Evolutionary conservation across 495 filamentous ascomycete species (phyloP), one percentile per base, ranked within the genome.

Genomic region (Aspergillus avenaceus): DNA sequence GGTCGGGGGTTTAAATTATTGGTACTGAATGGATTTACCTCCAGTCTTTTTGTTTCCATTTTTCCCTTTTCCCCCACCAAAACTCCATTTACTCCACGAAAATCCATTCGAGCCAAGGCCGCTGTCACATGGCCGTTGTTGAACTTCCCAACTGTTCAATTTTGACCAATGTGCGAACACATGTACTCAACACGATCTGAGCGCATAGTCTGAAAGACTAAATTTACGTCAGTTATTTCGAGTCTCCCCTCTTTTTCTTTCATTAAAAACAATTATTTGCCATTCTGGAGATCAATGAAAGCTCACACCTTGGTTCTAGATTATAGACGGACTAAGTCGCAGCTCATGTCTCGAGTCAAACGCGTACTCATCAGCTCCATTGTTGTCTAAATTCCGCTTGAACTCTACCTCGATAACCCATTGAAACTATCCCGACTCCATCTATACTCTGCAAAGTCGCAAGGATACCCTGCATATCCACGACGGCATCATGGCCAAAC

Each of bases 401-500:
- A n/a, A n/a, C n/a, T n/a, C n/a, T n/a, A n/a, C n/a, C n/a, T n/a
- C n/a, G n/a, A n/a, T n/a, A n/a, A n/a, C n/a, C n/a, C n/a, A n/a
- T n/a, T n/a, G n/a, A 38, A 19, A 5, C 14, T 38, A 13, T 23
- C 11, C 22, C 27, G 5, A 24, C 21, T 16, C 13, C 13, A 24
- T 14, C 9, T 14, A 14, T n/a, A n/a, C n/a, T n/a, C n/a, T n/a
- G n/a, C n/a, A n/a, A n/a, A n/a, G n/a, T n/a, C n/a, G 22, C 1
- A 21, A 21, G 1, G 28, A 38, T 5, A 11, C 18, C 11, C 9
- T 26, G 5, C 21, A 11, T 2, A 11, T 5, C 18, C 31, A 13
- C 12, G 3, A n/a, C 12, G 41, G 47, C 51, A 43, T 41, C 48
- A 59, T 59, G 56, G 38, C 56, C 45, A 46, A 54, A 26, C 46